Evolutionary conservation across 768 basidiomycete genomes (phyloP), one percentile per base, ranked within the genome.

Genomic region (Hygrocybe punicea): DNA sequence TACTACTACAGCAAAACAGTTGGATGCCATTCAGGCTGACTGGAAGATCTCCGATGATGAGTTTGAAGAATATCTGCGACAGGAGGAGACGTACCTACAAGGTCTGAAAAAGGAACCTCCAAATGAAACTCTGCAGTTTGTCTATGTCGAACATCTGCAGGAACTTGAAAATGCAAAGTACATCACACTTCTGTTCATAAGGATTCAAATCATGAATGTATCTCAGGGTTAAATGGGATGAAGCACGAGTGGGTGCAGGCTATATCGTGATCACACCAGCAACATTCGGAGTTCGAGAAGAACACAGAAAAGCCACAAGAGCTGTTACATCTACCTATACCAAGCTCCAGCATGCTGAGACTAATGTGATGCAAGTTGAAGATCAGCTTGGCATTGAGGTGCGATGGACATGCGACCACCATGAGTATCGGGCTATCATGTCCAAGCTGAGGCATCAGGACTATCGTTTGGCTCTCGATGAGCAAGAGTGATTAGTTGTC

Each of bases 361-460:
- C 16, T 4, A 13, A 53, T 13, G 52, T 40, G 21, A 39, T 44
- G 16, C 14, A 44, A n/a, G 14, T 62, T 0, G 67, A 67, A 47
- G n/a, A 40, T 2, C 13, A 60, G 45, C 35, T 67, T 24, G 56
- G 48, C 11, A 51, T 67, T 4, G 21, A 9, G 2, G 23, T 25
- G 10, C 39, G 49, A 3, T 69, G 67, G 67, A 59, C 14, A 6
- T 42, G 56, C 6, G 45, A 35, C 1, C n/a, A 13, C 14, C 23
- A 5, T 1, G 58, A 63, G 6, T 67, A 61, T 57, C 40, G 14
- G 7, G 39, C 33, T 3, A 60, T 59, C 0, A 46, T 45, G 0
- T 42, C 6, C 0, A 33, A 63, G 21, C 55, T 61, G 0, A 23
- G n/a, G 0, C 35, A 29, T 11, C 46, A 37, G 0, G 7, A 34